Conservation (phyloP, 2,329 filamentous ascomycete species). For the Elsinoe arachidis region DNA sequence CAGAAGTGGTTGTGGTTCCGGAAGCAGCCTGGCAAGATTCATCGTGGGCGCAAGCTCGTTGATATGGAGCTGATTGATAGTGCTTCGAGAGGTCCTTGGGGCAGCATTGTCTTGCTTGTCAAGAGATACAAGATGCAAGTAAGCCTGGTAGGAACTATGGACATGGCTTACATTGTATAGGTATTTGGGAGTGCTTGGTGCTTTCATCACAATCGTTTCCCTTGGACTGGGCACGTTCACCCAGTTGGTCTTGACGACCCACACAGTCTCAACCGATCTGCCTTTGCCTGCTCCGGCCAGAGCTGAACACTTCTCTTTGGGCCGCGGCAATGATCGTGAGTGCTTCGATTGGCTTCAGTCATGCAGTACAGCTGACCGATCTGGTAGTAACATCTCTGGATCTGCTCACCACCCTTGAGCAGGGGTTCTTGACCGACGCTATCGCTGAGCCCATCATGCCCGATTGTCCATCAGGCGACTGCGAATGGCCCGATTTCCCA, state of each 20-base stretch:
- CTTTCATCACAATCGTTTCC: not conserved
- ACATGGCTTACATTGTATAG: not conserved
- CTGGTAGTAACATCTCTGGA: not conserved
- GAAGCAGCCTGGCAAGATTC: not conserved
- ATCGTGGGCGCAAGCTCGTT: not conserved
- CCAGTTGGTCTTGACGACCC: not conserved
- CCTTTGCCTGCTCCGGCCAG: not conserved
- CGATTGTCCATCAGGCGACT: not conserved
- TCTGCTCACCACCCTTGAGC: not conserved
- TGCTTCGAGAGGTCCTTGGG: conserved; percentile 1
- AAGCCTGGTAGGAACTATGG: not conserved
- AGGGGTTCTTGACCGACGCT: not conserved
- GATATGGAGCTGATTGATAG: not conserved
- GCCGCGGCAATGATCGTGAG: not conserved
- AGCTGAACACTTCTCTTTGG: not conserved
- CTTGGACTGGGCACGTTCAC: not conserved
- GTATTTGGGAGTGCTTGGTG: not conserved
- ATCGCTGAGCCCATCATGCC: not conserved
- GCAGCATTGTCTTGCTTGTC: not conserved
- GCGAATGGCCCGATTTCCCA: not conserved
- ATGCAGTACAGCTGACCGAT: not conserved
- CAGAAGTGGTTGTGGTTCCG: not conserved
- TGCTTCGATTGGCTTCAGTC: not conserved
- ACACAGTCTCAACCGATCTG: not conserved
- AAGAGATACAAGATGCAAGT: not conserved